Evolutionary conservation across 2,329 filamentous ascomycete species (phyloP).

Genomic region (Mollisia scopiformis): DNA sequence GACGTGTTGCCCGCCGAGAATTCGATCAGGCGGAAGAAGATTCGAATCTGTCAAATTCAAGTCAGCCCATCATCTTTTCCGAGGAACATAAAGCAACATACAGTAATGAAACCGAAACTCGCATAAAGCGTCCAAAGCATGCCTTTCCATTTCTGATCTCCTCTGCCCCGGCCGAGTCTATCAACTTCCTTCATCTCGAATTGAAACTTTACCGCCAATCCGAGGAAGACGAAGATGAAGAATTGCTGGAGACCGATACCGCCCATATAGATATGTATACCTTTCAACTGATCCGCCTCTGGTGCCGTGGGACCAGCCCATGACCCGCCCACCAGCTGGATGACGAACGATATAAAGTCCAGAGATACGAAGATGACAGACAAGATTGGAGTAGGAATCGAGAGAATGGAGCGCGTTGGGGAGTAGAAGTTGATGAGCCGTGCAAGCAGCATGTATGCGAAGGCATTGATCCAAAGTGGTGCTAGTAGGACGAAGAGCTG

Average conservation of each 20-base stretch:
- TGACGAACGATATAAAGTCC: conserved; percentile 42
- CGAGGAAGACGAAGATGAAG: conserved; percentile 28
- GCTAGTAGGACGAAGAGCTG: conserved; percentile 45
- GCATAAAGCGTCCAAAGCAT: conserved; percentile 22
- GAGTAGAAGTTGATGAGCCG: conserved; percentile 35
- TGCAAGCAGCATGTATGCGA: conserved; percentile 33
- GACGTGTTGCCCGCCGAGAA: conserved; percentile 46
- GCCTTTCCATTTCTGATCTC: conserved; percentile 12
- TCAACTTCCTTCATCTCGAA: conserved; percentile 10
- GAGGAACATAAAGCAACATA: conserved; percentile 7
- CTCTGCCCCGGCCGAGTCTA: background rate
- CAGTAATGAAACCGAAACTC: conserved; percentile 25
- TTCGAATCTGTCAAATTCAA: conserved; percentile 46
- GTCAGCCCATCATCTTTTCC: background rate
- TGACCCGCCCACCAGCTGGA: conserved; percentile 35
- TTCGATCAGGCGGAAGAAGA: conserved; percentile 62
- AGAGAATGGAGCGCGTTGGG: conserved; percentile 37
- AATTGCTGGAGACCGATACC: conserved; percentile 30
- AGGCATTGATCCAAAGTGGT: conserved; percentile 35
- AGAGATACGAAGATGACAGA: conserved; percentile 48
- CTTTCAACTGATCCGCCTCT: conserved; percentile 10
- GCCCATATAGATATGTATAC: conserved; percentile 29
- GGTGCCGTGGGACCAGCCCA: conserved; percentile 12
- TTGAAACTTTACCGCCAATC: conserved; percentile 23
- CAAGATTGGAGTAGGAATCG: conserved; percentile 37